phyloP scores from a whole-genome alignment of 2,329 filamentous ascomycete genomes.

The Botrytis paeoniae region DNA sequence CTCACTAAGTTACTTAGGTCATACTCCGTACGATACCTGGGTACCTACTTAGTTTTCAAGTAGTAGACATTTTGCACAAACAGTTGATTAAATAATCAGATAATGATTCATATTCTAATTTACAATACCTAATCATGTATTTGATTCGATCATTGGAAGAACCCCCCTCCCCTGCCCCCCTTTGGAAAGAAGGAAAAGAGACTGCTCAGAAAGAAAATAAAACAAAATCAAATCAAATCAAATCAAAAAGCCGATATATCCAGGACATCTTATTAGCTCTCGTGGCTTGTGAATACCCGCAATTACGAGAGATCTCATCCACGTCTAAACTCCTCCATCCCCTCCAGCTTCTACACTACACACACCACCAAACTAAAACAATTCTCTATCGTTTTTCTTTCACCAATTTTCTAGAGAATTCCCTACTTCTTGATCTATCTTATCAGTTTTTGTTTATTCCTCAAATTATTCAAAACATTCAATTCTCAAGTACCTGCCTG shows the following conservation, averaged over 20 bases:
- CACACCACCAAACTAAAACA: not conserved
- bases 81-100: not conserved
- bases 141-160: not conserved
- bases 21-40: not conserved
- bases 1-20: not conserved
- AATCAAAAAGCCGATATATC: not conserved
- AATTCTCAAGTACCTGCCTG: not conserved
- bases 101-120: not conserved
- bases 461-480: not conserved
- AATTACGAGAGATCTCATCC: constrained; percentile 15
- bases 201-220: not conserved
- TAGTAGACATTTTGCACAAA: not conserved
- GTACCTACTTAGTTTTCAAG: not conserved
- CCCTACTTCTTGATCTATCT: not conserved
- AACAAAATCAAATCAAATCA: not conserved
- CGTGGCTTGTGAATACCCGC: constrained; percentile 1
- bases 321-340: not conserved
- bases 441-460: not conserved
- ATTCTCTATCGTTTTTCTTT: not conserved
- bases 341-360: not conserved
- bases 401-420: not conserved
- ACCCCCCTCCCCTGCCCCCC: not conserved
- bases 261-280: not conserved
- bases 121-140: not conserved
- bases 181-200: not conserved